Percentiles rank a stretch among this genome's conserved stretches.
phyloP scores from a whole-genome alignment of 768 basidiomycete species.

The Leccinum boreale region DNA sequence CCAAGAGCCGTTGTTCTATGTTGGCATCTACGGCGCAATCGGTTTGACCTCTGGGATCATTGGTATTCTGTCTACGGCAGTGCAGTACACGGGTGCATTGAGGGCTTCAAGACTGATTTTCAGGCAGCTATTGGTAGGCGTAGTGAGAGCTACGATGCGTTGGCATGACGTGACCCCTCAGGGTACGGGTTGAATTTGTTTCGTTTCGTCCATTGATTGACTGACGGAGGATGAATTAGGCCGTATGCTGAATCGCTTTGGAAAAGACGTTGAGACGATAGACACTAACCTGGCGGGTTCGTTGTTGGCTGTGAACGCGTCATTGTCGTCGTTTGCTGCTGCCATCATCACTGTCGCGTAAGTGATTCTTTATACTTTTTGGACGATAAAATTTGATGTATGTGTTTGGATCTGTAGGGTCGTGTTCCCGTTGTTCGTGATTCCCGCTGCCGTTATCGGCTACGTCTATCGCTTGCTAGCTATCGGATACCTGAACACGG shows the following conservation, averaged over 20 bases:
- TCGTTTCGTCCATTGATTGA: not conserved
- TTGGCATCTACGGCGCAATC: constrained; percentile 63
- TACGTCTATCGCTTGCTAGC: constrained; percentile 68
- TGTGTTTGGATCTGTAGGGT: constrained; percentile 34
- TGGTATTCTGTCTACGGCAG: constrained; percentile 42
- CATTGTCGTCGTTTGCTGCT: constrained; percentile 72
- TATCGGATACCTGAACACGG: constrained; percentile 73
- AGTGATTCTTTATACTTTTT: constrained; percentile 21
- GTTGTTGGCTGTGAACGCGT: constrained; percentile 73
- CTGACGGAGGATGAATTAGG: constrained; percentile 36
- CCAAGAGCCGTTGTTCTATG: constrained; percentile 67
- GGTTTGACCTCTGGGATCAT: constrained; percentile 48
- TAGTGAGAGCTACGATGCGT: constrained; percentile 80
- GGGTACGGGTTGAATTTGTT: constrained; percentile 36
- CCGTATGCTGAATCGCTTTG: constrained; percentile 84
- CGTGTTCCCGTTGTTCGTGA: constrained; percentile 79
- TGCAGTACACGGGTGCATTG: constrained; percentile 56
- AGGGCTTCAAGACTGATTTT: constrained; percentile 36
- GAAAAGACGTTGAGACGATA: constrained; percentile 85
- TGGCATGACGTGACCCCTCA: constrained; percentile 84
- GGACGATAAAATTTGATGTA: constrained; percentile 7
- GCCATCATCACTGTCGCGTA: constrained; percentile 71
- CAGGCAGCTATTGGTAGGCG: constrained; percentile 57
- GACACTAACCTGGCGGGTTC: constrained; percentile 69
- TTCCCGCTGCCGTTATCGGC: constrained; percentile 74